Evolutionary conservation across 768 basidiomycete genomes (phyloP).

Genomic region (Leccinum subgranulosum): DNA sequence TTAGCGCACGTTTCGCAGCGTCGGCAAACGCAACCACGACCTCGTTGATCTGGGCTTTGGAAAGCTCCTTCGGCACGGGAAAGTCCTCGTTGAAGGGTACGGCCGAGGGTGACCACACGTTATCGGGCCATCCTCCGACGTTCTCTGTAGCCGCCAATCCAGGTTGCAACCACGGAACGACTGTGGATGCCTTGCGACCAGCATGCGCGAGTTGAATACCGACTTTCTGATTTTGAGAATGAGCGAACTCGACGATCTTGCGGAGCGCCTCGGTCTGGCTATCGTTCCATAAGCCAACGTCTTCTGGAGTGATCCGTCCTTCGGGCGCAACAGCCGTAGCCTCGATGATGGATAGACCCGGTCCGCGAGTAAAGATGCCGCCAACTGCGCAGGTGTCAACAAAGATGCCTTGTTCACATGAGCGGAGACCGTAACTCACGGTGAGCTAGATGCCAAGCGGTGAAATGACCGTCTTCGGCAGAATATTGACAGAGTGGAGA

Average conservation of each 20-base stretch:
- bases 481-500: slow-evolving; percentile 64
- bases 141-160: slow-evolving; percentile 34
- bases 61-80: slow-evolving; percentile 55
- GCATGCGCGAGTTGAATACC: slow-evolving; percentile 77
- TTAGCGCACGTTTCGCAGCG: slow-evolving; percentile 49
- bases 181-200: slow-evolving; percentile 68
- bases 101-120: slow-evolving; percentile 57
- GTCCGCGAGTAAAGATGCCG: slow-evolving; percentile 44
- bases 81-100: slow-evolving; percentile 43
- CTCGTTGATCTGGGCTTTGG: slow-evolving; percentile 51
- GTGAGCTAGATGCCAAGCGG: slow-evolving; percentile 59
- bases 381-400: slow-evolving; percentile 32
- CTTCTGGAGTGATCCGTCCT: slow-evolving; percentile 66
- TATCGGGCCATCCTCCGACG: slow-evolving; percentile 49
- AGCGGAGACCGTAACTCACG: slow-evolving; percentile 6
- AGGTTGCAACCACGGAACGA: slow-evolving; percentile 57
- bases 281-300: slow-evolving; percentile 63
- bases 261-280: slow-evolving; percentile 46
- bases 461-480: slow-evolving; percentile 47
- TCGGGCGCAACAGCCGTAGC: slow-evolving; percentile 61
- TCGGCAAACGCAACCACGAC: slow-evolving; percentile 55
- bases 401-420: neutral
- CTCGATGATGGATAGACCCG: slow-evolving; percentile 61
- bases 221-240: slow-evolving; percentile 65
- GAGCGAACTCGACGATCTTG: slow-evolving; percentile 66